Conservation (phyloP, 192 early-diverging fungal genomes). For the Allomyces macrogynus region DNA sequence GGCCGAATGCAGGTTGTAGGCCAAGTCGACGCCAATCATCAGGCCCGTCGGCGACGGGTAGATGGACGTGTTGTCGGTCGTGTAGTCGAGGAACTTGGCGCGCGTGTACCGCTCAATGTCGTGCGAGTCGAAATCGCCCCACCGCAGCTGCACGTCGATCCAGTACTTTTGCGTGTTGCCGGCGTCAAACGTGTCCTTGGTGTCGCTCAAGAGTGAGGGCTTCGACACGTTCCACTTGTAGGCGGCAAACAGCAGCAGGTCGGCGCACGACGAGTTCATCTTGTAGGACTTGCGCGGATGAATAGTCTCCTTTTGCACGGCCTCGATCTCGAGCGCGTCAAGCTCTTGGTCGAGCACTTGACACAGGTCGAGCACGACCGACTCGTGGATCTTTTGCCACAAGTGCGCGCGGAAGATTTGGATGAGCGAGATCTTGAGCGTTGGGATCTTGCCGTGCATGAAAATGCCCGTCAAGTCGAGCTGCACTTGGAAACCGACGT, state of each 20-base stretch:
- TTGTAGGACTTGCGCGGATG: constrained; percentile 99
- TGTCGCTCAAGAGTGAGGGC: constrained; percentile 79
- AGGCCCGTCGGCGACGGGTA: constrained; percentile 96
- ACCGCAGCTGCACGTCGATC: constrained; percentile 94
- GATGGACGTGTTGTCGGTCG: constrained; percentile 94
- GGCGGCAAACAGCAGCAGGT: constrained; percentile 84
- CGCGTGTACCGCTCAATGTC: constrained; percentile 97
- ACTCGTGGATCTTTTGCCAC: constrained; percentile 96
- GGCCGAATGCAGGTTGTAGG: constrained; percentile 81
- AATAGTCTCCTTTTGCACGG: constrained; percentile 96
- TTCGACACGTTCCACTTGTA: constrained; percentile 98
- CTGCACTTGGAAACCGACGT: constrained; percentile 99
- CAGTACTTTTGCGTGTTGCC: constrained; percentile 93
- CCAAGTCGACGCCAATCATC: constrained; percentile 93
- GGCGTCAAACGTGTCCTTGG: constrained; percentile 87
- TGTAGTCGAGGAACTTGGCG: constrained; percentile 95
- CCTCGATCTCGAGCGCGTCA: constrained; percentile 92
- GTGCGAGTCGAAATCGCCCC: constrained; percentile 98
- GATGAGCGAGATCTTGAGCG: constrained; percentile 95
- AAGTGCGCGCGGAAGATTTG: constrained; percentile 97
- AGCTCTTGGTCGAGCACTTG: constrained; percentile 96
- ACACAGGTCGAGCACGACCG: constrained; percentile 53
- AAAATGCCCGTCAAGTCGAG: constrained; percentile 98
- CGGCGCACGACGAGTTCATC: constrained; percentile 87
- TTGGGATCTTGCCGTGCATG: constrained; percentile 99